These are phyloP conservation scores for Coccomyxa subellipsoidea DNA, from an alignment of 163 green algal genomes.

Conservation along the genomic window DNA sequence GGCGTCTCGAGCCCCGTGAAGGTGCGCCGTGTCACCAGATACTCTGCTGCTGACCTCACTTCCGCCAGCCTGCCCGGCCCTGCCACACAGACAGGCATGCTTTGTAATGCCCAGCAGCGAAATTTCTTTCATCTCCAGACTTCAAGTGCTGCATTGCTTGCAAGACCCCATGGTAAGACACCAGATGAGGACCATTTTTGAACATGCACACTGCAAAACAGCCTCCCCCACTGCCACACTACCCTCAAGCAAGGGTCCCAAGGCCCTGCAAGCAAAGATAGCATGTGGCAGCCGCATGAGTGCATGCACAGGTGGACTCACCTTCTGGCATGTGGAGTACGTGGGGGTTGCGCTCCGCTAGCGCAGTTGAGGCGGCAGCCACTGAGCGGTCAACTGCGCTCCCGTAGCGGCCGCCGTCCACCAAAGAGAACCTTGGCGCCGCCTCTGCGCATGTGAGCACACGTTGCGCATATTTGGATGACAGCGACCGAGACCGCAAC, in stretches of 20 bases:
- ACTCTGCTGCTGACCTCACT: conserved; percentile 61
- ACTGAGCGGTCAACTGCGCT: neutral
- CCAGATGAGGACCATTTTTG: neutral
- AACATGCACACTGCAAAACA: neutral
- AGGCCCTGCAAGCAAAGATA: neutral
- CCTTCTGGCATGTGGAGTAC: neutral
- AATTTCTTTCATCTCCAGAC: neutral
- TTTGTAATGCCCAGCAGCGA: neutral
- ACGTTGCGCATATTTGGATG: neutral
- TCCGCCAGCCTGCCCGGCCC: conserved; percentile 28
- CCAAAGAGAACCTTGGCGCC: conserved; percentile 20
- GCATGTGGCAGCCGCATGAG: neutral
- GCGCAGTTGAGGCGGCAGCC: neutral
- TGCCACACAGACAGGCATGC: conserved; percentile 11
- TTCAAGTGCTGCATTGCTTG: neutral
- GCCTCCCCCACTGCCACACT: neutral
- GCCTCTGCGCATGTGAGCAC: neutral
- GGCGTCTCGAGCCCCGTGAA: conserved; percentile 69
- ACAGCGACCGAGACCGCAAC: no score
- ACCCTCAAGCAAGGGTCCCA: neutral
- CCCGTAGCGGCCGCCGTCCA: conserved; percentile 11
- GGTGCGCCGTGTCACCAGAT: conserved; percentile 51
- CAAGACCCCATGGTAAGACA: neutral
- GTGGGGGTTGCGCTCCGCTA: neutral
- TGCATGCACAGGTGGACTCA: neutral